Percentiles rank a stretch among this genome's conserved stretches.
phyloP scores from a whole-genome alignment of 1,284 basidiomycete genomes.

The Trametes polyzona region DNA sequence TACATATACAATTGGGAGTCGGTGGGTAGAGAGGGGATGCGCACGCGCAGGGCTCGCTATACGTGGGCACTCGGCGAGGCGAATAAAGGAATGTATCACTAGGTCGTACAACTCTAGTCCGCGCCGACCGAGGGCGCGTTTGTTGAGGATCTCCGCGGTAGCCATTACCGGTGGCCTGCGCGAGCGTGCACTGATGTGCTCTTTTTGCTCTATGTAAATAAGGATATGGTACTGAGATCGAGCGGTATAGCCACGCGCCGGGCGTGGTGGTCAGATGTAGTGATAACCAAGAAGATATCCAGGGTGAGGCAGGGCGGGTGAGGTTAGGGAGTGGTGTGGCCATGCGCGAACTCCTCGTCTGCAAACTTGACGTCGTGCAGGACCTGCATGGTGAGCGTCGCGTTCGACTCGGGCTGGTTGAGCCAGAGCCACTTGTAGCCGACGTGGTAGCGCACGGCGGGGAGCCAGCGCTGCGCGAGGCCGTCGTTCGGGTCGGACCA shows the following conservation, averaged over 20 bases:
- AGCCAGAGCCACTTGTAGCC: constrained; percentile 57
- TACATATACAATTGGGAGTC: constrained; percentile 17
- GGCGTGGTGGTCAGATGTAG: no score
- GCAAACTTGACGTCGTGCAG: constrained; percentile 35
- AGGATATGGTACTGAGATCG: no score
- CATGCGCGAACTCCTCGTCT: constrained; percentile 33
- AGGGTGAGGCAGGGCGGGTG: neutral
- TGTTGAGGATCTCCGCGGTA: no score
- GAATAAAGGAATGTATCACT: constrained; percentile 19
- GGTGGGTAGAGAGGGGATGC: constrained; percentile 1
- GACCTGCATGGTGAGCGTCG: constrained; percentile 32
- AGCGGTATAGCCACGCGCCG: no score
- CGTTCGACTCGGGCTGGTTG: constrained; percentile 35
- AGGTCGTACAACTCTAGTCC: constrained; percentile 13
- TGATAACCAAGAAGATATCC: neutral
- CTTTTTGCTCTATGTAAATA: no score
- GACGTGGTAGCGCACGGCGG: constrained; percentile 47
- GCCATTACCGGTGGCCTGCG: no score
- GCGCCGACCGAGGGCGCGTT: neutral
- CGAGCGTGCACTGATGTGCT: no score
- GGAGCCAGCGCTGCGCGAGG: constrained; percentile 46
- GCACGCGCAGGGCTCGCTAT: no score
- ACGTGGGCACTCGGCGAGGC: no score
- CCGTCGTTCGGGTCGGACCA: constrained; percentile 46
- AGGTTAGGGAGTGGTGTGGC: neutral